Conservation (phyloP, 2,329 filamentous ascomycete species). For the Parastagonospora nodorum region DNA sequence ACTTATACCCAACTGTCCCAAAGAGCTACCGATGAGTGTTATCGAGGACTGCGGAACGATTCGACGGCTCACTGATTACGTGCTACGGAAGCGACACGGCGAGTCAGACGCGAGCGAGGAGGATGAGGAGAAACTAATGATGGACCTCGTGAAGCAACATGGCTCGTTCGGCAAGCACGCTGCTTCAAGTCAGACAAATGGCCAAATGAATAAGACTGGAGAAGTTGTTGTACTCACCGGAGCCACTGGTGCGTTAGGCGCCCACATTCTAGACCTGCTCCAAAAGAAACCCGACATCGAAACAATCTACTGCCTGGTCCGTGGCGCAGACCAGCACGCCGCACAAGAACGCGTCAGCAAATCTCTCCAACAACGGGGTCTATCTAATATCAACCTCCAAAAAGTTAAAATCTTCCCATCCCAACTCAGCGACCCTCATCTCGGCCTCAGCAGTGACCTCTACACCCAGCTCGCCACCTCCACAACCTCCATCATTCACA, state of each 20-base stretch:
- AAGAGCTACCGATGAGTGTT: conserved; percentile 59
- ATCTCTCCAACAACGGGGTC: conserved; percentile 35
- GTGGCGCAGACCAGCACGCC: conserved; percentile 48
- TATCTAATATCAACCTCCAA: conserved; percentile 21
- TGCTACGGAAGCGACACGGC: conserved; percentile 49
- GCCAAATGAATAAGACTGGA: background rate
- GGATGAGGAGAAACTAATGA: conserved; percentile 51
- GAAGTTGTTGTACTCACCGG: conserved; percentile 52
- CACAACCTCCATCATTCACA: conserved; percentile 62
- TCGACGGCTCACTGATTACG: conserved; percentile 45
- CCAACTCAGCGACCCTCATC: conserved; percentile 51
- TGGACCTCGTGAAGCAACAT: conserved; percentile 55
- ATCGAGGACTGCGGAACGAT: conserved; percentile 65
- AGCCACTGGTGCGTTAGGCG: conserved; percentile 58
- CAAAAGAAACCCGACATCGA: conserved; percentile 44
- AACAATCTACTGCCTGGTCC: conserved; percentile 62
- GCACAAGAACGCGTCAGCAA: conserved; percentile 40
- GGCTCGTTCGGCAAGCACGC: conserved; percentile 45
- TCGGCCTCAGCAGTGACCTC: conserved; percentile 54
- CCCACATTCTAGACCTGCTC: conserved; percentile 57
- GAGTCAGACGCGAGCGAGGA: conserved; percentile 34
- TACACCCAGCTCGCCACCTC: conserved; percentile 51
- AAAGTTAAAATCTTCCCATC: conserved; percentile 57
- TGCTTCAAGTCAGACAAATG: conserved; percentile 2
- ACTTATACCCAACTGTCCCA: conserved; percentile 41